A percentile compares a stretch with the other conserved stretches of the same genome.
phyloP scores from a whole-genome alignment of 164 flowering plant genomes.

The Stephania yunnanensis region DNA sequence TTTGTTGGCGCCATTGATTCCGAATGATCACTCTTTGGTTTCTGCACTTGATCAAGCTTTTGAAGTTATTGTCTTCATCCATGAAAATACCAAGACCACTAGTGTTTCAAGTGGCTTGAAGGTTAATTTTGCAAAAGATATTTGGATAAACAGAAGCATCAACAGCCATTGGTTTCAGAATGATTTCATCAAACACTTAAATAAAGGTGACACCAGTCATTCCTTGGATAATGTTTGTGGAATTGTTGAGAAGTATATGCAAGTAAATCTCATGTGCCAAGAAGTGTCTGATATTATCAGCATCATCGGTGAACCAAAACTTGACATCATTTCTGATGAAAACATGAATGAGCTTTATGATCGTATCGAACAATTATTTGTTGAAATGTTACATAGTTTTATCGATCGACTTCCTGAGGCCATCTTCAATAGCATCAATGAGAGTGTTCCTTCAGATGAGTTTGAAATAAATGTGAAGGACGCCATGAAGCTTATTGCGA shows the following conservation, averaged over 20 bases:
- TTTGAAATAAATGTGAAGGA: background rate
- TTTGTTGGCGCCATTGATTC: background rate
- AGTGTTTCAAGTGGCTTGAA: background rate
- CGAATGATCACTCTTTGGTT: background rate
- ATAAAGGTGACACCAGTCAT: background rate
- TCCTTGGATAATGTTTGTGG: background rate
- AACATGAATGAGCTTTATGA: background rate
- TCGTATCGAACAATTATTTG: background rate
- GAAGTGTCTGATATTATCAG: background rate
- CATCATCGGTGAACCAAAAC: background rate
- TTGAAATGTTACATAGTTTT: background rate
- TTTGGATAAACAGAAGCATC: background rate
- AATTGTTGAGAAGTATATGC: background rate
- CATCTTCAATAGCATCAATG: conserved; percentile 3
- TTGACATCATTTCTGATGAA: background rate
- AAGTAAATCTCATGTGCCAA: background rate
- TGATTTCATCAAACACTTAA: background rate
- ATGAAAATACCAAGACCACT: background rate
- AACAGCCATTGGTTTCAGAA: background rate
- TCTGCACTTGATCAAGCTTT: background rate
- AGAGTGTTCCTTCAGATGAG: background rate
- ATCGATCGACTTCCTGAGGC: background rate
- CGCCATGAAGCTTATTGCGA: background rate
- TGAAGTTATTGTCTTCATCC: background rate
- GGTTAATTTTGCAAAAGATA: background rate